Evolutionary conservation across 306 rosid genomes (phyloP).

Genomic region (Argentina anserina): DNA sequence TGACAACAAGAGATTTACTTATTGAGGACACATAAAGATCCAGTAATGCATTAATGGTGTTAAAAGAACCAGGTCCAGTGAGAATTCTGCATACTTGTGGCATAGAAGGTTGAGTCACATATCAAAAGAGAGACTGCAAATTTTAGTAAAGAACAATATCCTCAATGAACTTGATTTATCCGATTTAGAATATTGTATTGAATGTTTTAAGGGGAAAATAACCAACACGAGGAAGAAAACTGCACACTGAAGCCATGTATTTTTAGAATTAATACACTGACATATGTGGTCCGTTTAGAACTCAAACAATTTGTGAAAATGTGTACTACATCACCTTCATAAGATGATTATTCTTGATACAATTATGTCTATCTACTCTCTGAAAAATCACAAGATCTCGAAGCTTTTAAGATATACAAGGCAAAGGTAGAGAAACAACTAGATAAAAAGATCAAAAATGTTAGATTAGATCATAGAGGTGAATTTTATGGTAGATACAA

Average conservation of each 20-base stretch:
- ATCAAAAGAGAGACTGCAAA: too few species aligned
- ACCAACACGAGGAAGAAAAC: too few species aligned
- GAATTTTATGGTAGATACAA: too few species aligned
- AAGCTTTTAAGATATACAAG: constrained; percentile 11
- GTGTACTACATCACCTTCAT: neutral
- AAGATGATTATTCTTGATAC: neutral
- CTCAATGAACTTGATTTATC: neutral
- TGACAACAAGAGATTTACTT: too few species aligned
- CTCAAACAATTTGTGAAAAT: neutral
- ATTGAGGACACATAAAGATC: too few species aligned
- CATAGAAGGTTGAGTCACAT: neutral
- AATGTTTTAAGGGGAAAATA: neutral
- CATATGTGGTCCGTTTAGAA: neutral
- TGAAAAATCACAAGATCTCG: neutral
- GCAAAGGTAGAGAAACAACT: neutral
- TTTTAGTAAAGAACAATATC: neutral
- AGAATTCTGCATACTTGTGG: neutral
- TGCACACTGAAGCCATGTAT: neutral
- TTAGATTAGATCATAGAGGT: too few species aligned
- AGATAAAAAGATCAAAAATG: too few species aligned
- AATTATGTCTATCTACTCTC: neutral
- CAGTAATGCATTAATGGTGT: neutral
- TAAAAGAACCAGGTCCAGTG: neutral
- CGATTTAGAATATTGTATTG: neutral
- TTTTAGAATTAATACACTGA: neutral